Evolutionary conservation across 352 stramenopile genomes (phyloP).

Genomic region (Pythium rhizo-oryzae): DNA sequence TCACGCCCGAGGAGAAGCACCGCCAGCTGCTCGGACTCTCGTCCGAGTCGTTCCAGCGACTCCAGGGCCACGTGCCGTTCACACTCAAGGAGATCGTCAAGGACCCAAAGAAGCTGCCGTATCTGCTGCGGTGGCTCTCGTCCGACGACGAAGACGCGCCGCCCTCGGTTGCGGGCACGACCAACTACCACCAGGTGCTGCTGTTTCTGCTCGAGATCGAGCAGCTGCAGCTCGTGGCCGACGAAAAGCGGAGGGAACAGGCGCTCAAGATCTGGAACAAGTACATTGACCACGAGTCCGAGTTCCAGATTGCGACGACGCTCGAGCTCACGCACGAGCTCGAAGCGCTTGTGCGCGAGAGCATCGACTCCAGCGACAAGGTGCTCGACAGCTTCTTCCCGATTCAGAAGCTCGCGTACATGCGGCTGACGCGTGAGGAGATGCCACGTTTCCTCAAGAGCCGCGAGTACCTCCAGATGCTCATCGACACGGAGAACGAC

Average conservation of each 20-base stretch:
- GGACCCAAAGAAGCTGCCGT: slow-evolving; percentile 86
- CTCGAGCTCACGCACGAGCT: slow-evolving; percentile 79
- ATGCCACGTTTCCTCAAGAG: slow-evolving; percentile 87
- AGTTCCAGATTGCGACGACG: slow-evolving; percentile 84
- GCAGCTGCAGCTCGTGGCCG: slow-evolving; percentile 71
- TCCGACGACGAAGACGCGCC: slow-evolving; percentile 40
- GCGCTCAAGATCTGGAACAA: slow-evolving; percentile 87
- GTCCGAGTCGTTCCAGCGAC: slow-evolving; percentile 61
- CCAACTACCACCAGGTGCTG: slow-evolving; percentile 82
- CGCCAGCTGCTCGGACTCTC: slow-evolving; percentile 53
- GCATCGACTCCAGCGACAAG: slow-evolving; percentile 49
- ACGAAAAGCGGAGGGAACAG: slow-evolving; percentile 69
- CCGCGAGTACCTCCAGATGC: slow-evolving; percentile 83
- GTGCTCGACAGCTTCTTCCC: slow-evolving; percentile 80
- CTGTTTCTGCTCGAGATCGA: slow-evolving; percentile 86
- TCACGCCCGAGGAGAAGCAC: slow-evolving; percentile 40
- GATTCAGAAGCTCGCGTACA: slow-evolving; percentile 87
- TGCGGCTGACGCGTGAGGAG: slow-evolving; percentile 77
- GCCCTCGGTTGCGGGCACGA: slow-evolving; percentile 22
- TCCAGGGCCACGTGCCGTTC: slow-evolving; percentile 82
- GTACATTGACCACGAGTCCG: slow-evolving; percentile 79
- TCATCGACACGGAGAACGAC: slow-evolving; percentile 80
- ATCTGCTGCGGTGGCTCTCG: slow-evolving; percentile 77
- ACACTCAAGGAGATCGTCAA: slow-evolving; percentile 87
- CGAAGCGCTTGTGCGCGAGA: slow-evolving; percentile 75